Conservation (phyloP, 768 basidiomycete species). For the Saitozyma podzolica region DNA sequence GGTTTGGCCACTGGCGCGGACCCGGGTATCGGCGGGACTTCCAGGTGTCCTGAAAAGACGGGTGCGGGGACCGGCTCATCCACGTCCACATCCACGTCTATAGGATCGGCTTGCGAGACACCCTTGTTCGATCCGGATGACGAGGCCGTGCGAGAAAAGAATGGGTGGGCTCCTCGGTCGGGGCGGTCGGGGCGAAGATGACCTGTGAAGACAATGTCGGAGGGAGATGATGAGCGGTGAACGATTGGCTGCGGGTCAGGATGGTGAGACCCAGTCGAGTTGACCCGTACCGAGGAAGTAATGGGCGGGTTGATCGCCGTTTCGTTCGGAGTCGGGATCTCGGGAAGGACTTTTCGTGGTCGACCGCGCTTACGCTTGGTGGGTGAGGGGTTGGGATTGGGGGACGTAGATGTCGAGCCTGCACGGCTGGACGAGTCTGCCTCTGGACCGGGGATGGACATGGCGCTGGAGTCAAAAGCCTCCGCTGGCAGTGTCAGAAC, state of each 20-base stretch:
- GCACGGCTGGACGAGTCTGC: background rate
- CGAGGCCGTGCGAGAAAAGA: slow-evolving; percentile 11
- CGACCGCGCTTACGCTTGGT: slow-evolving; percentile 15
- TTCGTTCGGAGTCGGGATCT: background rate
- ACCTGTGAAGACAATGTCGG: slow-evolving; percentile 10
- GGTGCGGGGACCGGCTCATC: background rate
- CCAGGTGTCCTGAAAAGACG: background rate
- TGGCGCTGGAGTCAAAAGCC: background rate
- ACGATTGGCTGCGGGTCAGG: background rate
- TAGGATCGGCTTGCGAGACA: slow-evolving; percentile 13
- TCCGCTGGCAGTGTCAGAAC: background rate
- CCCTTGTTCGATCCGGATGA: background rate
- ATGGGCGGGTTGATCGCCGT: slow-evolving; percentile 1
- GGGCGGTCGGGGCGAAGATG: background rate
- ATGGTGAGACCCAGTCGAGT: slow-evolving; percentile 1
- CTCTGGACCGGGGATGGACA: background rate
- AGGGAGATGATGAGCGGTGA: slow-evolving; percentile 9
- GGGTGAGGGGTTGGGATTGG: background rate
- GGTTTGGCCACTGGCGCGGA: background rate
- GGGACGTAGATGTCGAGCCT: background rate
- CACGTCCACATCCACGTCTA: slow-evolving; percentile 13
- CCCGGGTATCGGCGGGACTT: background rate
- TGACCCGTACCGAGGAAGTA: slow-evolving; percentile 6
- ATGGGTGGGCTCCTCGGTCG: background rate
- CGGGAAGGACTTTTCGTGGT: slow-evolving; percentile 9